Base-by-base conservation (phyloP, 1,284 basidiomycete genomes). In the Ustilago trichophora region DNA sequence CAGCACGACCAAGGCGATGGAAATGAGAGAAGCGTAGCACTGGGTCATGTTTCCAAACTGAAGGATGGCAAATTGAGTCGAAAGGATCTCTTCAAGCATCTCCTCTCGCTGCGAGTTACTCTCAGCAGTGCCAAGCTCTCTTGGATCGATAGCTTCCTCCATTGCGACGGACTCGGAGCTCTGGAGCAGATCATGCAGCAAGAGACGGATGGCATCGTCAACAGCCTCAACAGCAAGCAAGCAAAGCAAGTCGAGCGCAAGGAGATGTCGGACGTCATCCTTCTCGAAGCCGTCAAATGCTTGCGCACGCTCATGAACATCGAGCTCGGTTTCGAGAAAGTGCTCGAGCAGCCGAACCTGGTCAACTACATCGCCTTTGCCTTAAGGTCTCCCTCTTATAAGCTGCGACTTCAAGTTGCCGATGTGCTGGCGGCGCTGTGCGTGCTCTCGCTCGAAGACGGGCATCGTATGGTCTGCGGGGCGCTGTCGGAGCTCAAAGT, bases 401-500 rank as follows among this genome's bases (percentile, higher is more conserved):
- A 91, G 80, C 83, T 91, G 13, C 87, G 90, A 49, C 86, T 87
- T 0, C 84, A 91, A 16, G 85, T 87, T 0, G 88, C 89, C 2
- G 91, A 94, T 72, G 85, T 94, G 18, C 85, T 95, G 6, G 90
- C 91, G 0, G 92, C 89, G 0, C 87, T 94, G 40, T 92, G 91
- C 74, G 85, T 92, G 11, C 83, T 94, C 13, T 89, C 90, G 1
- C 82, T 87, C 5, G 84, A 84, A 2, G 87, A 90, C 34, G 93
- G 92, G 0, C 88, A 91, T 72, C 87, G 85, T 51, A 84, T 87
- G 3, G 90, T 94, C 9, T 84, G 93, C 6, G 85, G 88, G 0
- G 91, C 91, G 0, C 82, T 94, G 55, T 91, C 91, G 0, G 91
- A 94, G 73, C 91, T 89, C 69, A 85, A 88, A 16, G 81, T 90